Base-by-base conservation (phyloP, 768 basidiomycete genomes). In the Auricularia sp. region DNA sequence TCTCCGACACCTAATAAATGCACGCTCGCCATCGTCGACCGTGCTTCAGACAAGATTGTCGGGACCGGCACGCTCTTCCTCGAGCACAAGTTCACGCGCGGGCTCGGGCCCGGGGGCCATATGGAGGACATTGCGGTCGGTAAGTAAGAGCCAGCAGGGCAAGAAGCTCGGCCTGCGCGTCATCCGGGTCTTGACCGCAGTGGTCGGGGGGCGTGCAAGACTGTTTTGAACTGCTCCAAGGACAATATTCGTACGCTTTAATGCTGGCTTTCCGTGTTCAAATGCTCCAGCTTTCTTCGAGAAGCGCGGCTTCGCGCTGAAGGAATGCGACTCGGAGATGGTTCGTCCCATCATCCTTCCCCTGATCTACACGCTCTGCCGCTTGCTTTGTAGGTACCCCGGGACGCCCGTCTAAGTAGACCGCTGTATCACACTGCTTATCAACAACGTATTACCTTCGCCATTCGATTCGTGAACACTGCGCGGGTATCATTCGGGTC, bases 91-190 rank as follows among this genome's bases (percentile, higher is more conserved):
- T 98, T 98, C 81, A 77, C 94, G 54, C 83, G 94, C 47, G 85
- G 83, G 1, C 78, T 92, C n/a, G 92, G 92, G 24, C 81, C 81
- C 68, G 90, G 94, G 16, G 96, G 95, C 0, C 97, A 99, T 72
- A 94, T 99, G 68, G 97, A 99, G 77, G 97, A 99, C 73, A 97
- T 99, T 67, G 95, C 93, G 3, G 95, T 99, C 21, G 86, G 90
- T 76, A 86, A 88, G 76, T 79, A 29, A 4, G 3, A 7, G 75
- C 47, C 84, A 90, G 77, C 94, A 97, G 79, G 97, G 97, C 37
- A 89, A 88, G 77, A 94, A 92, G 75, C 81, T 99, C 39, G 97
- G 97, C 0, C 75, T 91, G 76, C 82, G 88, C 69, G 80, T 98
- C 69, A 94, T 99, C 72, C 83, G 91, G 69, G 89, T 90, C 3